phyloP scores from a whole-genome alignment of 192 early-diverging fungal genomes.

The Podila clonocystis region DNA sequence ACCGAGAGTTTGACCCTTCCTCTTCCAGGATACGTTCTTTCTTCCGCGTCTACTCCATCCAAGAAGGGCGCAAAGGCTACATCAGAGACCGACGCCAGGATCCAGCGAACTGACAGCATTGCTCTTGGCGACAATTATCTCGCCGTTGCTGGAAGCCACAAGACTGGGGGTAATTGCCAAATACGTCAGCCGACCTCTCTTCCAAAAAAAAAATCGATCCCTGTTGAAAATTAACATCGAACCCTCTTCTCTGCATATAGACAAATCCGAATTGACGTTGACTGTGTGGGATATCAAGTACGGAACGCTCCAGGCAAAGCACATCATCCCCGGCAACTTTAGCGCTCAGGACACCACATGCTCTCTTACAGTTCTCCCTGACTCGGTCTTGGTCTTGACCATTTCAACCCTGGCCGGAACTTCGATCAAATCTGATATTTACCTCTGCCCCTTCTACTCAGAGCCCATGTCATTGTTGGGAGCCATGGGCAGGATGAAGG shows the following conservation, averaged over 20 bases:
- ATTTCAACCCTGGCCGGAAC: constrained; percentile 33
- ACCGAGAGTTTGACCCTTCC: constrained; percentile 39
- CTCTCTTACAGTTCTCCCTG: constrained; percentile 50
- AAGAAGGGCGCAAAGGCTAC: constrained; percentile 27
- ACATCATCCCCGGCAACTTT: constrained; percentile 21
- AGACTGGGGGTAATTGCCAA: constrained; percentile 16
- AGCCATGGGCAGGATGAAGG: constrained; percentile 61
- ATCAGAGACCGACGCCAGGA: constrained; percentile 13
- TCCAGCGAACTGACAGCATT: constrained; percentile 31
- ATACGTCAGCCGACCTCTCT: not conserved
- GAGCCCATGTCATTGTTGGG: constrained; percentile 63
- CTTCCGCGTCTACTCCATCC: not conserved
- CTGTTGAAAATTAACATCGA: not conserved
- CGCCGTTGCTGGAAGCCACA: constrained; percentile 50
- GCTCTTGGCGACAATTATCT: constrained; percentile 58
- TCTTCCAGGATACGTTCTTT: constrained; percentile 30
- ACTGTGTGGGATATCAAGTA: constrained; percentile 64
- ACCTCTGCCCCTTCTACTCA: constrained; percentile 55
- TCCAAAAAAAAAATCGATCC: not conserved
- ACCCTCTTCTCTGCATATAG: not conserved
- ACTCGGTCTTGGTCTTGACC: constrained; percentile 54
- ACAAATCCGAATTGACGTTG: constrained; percentile 49
- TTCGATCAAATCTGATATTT: constrained; percentile 53
- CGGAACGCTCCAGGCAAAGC: constrained; percentile 61
- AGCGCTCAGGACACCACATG: constrained; percentile 23